A percentile compares a stretch with the other conserved stretches of the same genome.
Evolutionary conservation across 345 rosid species (phyloP).

Genomic region (Excoecaria cochinchinensis): DNA sequence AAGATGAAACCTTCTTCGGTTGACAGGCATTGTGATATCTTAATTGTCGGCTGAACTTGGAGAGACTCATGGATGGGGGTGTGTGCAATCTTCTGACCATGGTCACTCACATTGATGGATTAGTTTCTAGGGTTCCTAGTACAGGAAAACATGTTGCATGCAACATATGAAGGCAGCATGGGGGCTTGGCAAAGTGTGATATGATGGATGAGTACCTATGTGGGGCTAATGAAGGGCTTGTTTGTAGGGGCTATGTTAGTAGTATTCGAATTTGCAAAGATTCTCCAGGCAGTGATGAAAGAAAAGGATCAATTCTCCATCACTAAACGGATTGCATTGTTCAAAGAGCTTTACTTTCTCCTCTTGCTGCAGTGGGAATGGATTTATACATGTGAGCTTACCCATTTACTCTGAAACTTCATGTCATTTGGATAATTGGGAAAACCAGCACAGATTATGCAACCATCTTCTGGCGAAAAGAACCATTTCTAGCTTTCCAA

Average conservation of each 20-base stretch:
- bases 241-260: conserved; percentile 89
- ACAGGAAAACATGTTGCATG: conserved; percentile 97
- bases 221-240: conserved; percentile 74
- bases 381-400: conserved; percentile 89
- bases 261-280: conserved; percentile 87
- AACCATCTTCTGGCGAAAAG: conserved; percentile 93
- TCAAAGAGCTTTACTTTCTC: conserved; percentile 87
- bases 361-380: conserved; percentile 99
- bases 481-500: conserved; percentile 83
- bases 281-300: conserved; percentile 80
- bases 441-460: conserved; percentile 76
- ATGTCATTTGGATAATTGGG: conserved; percentile 57
- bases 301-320: conserved; percentile 66
- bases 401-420: conserved; percentile 91
- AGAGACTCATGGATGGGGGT: too few relatives aligned
- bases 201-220: conserved; percentile 87
- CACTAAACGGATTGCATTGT: conserved; percentile 70
- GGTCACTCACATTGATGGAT: neutral
- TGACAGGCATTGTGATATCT: conserved; percentile 87
- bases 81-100: too few relatives aligned
- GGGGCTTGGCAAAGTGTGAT: conserved; percentile 94
- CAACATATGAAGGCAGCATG: conserved; percentile 99
- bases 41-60: conserved; percentile 67
- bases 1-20: conserved; percentile 82
- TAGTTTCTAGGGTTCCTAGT: conserved; percentile 80